A percentile compares a stretch with the other conserved stretches of the same genome.
Evolutionary conservation across 768 basidiomycete genomes (phyloP).

Genomic region (Tylopilus felleus): DNA sequence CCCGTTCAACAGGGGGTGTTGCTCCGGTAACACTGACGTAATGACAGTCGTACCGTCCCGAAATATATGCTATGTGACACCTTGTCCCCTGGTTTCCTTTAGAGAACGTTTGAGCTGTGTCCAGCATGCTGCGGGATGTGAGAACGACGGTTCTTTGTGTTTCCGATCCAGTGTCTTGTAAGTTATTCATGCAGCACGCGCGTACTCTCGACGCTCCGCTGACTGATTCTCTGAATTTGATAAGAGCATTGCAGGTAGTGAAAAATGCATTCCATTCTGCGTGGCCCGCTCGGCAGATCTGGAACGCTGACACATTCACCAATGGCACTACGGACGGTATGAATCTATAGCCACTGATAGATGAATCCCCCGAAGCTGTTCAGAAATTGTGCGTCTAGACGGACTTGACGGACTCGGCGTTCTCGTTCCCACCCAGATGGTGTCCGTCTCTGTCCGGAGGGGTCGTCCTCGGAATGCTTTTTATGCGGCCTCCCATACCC

Average conservation of each 20-base stretch:
- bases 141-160: neutral
- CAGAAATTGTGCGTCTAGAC: neutral
- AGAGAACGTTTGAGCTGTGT: too few species aligned
- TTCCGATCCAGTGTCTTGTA: too few species aligned
- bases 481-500: neutral
- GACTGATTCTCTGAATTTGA: neutral
- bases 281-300: neutral
- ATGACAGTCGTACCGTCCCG: neutral
- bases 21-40: neutral
- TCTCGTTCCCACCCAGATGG: neutral
- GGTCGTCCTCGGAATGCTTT: neutral
- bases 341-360: neutral
- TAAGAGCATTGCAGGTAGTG: neutral
- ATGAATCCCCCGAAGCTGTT: conserved; percentile 1
- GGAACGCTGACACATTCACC: neutral
- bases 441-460: neutral
- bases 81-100: too few species aligned
- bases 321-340: neutral
- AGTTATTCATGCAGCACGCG: too few species aligned
- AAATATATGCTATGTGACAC: neutral
- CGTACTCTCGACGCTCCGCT: neutral
- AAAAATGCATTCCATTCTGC: neutral
- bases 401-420: neutral
- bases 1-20: neutral
- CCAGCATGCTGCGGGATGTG: neutral